Evolutionary conservation across 352 stramenopile species (phyloP).

Genomic region (Phytopythium sindhum): DNA sequence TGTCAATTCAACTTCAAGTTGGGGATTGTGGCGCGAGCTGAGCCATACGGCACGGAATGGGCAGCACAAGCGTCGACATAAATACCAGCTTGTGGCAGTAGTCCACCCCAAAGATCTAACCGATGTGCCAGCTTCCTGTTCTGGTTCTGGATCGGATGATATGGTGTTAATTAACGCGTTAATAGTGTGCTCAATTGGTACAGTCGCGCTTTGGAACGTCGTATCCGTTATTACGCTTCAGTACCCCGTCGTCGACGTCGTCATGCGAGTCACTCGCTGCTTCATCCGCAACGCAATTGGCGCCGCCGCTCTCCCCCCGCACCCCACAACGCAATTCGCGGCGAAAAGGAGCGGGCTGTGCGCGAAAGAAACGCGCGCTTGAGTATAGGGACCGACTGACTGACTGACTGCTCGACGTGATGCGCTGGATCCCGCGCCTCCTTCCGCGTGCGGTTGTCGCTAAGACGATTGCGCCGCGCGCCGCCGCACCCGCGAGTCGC

Average conservation of each 20-base stretch:
- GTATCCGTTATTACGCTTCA: neutral
- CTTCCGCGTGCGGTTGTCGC: conserved; percentile 17
- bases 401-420: neutral
- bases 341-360: neutral
- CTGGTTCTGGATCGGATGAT: neutral
- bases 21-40: neutral
- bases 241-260: neutral
- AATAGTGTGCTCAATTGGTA: neutral
- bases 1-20: conserved; percentile 2
- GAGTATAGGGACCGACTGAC: neutral
- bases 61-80: neutral
- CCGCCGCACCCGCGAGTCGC: neutral
- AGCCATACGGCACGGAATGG: neutral
- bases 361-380: conserved; percentile 1
- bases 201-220: neutral
- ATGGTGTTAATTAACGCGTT: neutral
- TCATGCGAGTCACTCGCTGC: neutral
- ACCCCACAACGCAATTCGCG: conserved; percentile 3
- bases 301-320: too few species aligned
- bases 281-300: neutral
- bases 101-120: neutral
- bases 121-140: neutral
- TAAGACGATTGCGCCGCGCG: conserved; percentile 5
- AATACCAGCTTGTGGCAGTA: neutral
- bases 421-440: conserved; percentile 20